These are phyloP conservation scores for Babesia sp. DNA, from an alignment of 169 alveolate species.

Conservation along the genomic window DNA sequence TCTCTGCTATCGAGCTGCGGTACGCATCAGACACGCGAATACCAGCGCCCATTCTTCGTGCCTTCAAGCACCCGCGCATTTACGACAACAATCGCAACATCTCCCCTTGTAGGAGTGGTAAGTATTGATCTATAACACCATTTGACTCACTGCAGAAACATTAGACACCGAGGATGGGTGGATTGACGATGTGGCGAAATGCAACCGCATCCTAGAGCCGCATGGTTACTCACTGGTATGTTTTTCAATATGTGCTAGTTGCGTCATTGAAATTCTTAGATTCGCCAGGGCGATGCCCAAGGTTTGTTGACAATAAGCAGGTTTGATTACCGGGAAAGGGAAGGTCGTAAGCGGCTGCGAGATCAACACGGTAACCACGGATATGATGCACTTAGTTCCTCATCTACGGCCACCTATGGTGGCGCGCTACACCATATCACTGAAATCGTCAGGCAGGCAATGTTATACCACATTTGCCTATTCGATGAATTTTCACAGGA, in stretches of 20 bases:
- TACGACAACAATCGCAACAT: not conserved
- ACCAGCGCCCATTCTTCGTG: slow-evolving; percentile 32
- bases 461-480: slow-evolving; percentile 56
- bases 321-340: not conserved
- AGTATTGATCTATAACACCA: not conserved
- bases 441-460: slow-evolving; percentile 27
- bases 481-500: slow-evolving; percentile 42
- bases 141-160: not conserved
- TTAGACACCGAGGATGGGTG: not conserved
- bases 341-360: not conserved
- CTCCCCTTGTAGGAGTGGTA: slow-evolving; percentile 3
- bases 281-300: slow-evolving; percentile 1
- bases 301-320: not conserved
- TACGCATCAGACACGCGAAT: slow-evolving; percentile 46
- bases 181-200: slow-evolving; percentile 1
- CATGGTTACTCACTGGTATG: slow-evolving; percentile 32
- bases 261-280: not conserved
- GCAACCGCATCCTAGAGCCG: slow-evolving; percentile 23
- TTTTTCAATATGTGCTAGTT: not conserved
- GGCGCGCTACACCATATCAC: not conserved
- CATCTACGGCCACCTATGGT: not conserved
- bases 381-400: not conserved
- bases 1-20: slow-evolving; percentile 41
- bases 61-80: slow-evolving; percentile 55
- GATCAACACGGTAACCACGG: not conserved